Base-by-base conservation (phyloP, 1,139 yeast genomes). In the Taphrina flavorubra region DNA sequence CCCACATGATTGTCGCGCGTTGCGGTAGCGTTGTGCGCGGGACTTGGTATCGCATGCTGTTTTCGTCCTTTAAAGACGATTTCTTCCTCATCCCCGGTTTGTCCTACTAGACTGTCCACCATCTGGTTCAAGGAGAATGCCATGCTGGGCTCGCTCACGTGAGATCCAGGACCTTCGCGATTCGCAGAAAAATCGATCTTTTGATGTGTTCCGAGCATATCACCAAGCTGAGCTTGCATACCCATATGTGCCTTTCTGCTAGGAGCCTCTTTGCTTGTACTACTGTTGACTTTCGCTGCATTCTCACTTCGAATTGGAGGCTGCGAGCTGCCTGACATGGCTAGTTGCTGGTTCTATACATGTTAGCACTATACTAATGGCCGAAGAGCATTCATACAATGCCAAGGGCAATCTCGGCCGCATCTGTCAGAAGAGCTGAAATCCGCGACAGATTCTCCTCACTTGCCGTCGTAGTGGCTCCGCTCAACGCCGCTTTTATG, bases 401-500 rank as follows among this genome's bases (percentile, higher is more conserved):
- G n/a, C 42, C 25, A 14, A 25, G 36, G n/a, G 69, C 61, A 8
- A 59, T 44, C 2, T 59, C 69, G 7, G 60, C 62, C 16, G 73
- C 73, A 40, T 68, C 73, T 6, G 68, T 42, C 25, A 72, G 68
- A 11, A 72, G 51, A 36, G 71, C 72, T 4, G 69, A 47, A 8
- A 72, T 36, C 1, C 73, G 69, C 18, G 65, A 16, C 6, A 69
- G 55, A 13, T 63, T 53, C 51, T 72, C 73, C 6, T 65, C 59
- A 64, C 34, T 37, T 39, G 18, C 34, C 18, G 47, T 44, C 47
- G 47, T n/a, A 14, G n/a, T n/a, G n/a, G 13, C 18, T 25, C 31
- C 31, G 18, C 18, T 44, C 18, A 18, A 4, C 1, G 18, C 8
- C 4, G 47, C 44, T 56, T 40, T 62, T 58, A 16, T 57, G 20